Evolutionary conservation across 495 filamentous ascomycete species (phyloP).

Genomic region (Hypomontagnella monticulosa): DNA sequence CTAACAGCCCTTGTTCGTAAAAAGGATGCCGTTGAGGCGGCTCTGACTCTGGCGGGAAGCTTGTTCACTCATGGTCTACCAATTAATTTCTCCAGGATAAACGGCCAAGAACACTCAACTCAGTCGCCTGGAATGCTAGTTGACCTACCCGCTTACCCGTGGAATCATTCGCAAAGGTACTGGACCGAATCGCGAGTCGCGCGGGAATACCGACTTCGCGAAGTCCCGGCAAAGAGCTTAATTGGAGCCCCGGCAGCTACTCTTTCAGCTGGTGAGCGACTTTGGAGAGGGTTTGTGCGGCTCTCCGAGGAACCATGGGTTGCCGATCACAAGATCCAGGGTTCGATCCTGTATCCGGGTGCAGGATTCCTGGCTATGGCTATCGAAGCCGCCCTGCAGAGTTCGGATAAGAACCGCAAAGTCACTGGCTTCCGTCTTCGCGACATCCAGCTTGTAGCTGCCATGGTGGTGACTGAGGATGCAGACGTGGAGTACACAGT

Average conservation of each 20-base stretch:
- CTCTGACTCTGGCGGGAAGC: conserved; percentile 22
- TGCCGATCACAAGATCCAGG: conserved; percentile 50
- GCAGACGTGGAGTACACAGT: too few relatives aligned
- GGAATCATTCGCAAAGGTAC: conserved; percentile 54
- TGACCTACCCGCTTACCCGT: conserved; percentile 59
- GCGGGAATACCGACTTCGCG: conserved; percentile 26
- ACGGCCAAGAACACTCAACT: conserved; percentile 18
- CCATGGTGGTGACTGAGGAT: too few relatives aligned
- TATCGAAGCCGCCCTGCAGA: conserved; percentile 51
- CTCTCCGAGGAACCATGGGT: conserved; percentile 56
- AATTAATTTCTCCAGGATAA: neutral
- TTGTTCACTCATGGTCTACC: conserved; percentile 8
- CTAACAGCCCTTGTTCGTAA: conserved; percentile 28
- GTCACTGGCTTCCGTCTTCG: too few relatives aligned
- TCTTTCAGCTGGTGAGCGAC: conserved; percentile 28
- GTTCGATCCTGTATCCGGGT: conserved; percentile 62
- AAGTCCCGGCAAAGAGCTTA: conserved; percentile 49
- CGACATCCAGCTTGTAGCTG: too few relatives aligned
- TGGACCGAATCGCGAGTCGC: conserved; percentile 59
- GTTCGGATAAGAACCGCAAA: too few relatives aligned
- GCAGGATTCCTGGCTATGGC: conserved; percentile 60
- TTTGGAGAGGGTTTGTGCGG: conserved; percentile 56
- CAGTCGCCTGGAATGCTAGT: conserved; percentile 27
- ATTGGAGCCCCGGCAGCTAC: conserved; percentile 49
- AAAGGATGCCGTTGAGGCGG: conserved; percentile 32